A percentile compares a stretch with the other conserved stretches of the same genome.
phyloP scores from a whole-genome alignment of 345 rosid species.

The Acer campestre region DNA sequence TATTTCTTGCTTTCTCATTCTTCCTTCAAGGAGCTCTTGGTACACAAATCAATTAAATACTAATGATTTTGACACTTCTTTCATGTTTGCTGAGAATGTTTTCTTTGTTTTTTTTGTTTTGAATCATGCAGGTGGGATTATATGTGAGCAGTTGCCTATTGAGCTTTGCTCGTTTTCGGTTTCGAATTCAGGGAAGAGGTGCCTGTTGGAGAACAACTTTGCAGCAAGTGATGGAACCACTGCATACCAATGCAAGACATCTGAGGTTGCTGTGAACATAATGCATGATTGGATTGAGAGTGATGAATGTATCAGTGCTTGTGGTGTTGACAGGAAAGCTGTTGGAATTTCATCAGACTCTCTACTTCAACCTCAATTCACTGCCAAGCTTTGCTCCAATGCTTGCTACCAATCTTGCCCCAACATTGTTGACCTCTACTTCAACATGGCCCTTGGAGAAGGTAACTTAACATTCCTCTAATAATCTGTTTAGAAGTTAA shows the following conservation, averaged over 20 bases:
- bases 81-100: not conserved
- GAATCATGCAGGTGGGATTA: constrained; percentile 25
- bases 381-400: constrained; percentile 35
- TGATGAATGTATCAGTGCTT: constrained; percentile 30
- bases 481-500: too few relatives aligned
- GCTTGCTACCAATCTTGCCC: constrained; percentile 29
- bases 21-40: constrained; percentile 36
- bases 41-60: not conserved
- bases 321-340: constrained; percentile 28
- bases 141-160: constrained; percentile 36
- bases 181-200: constrained; percentile 34
- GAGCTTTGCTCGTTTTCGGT: constrained; percentile 31
- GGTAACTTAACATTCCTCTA: constrained; percentile 1
- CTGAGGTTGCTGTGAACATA: constrained; percentile 22
- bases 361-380: constrained; percentile 30
- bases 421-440: constrained; percentile 39
- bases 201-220: constrained; percentile 34
- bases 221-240: constrained; percentile 3
- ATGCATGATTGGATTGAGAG: constrained; percentile 29
- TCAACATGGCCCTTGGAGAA: constrained; percentile 39
- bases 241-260: constrained; percentile 37
- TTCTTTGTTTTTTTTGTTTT: not conserved
- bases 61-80: not conserved
- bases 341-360: constrained; percentile 36
- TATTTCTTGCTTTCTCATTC: constrained; percentile 27